phyloP scores from a whole-genome alignment of 2,329 filamentous ascomycete genomes.

The Colletotrichum phormii region DNA sequence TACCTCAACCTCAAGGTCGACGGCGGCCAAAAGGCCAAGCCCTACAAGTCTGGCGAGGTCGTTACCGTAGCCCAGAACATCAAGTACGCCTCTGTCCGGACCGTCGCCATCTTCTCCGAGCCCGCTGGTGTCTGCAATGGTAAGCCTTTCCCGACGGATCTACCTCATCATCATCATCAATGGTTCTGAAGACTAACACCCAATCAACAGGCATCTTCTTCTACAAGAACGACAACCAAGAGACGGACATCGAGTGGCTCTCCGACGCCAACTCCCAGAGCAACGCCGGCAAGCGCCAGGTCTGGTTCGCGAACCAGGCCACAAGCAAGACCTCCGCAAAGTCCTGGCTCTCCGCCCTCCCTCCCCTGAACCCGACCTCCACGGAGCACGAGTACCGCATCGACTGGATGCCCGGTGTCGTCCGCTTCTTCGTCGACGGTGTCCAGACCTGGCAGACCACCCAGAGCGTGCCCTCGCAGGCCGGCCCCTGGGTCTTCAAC shows the following conservation, averaged over 20 bases:
- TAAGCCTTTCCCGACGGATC: constrained; percentile 6
- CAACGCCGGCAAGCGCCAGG: constrained; percentile 40
- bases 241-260: constrained; percentile 48
- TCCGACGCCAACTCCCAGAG: constrained; percentile 43
- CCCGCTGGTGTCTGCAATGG: constrained; percentile 46
- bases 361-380: constrained; percentile 39
- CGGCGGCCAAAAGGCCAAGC: constrained; percentile 41
- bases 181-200: not conserved
- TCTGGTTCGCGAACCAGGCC: constrained; percentile 48
- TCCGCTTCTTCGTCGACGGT: constrained; percentile 43
- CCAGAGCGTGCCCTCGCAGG: constrained; percentile 40
- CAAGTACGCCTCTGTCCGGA: constrained; percentile 45
- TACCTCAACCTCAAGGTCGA: constrained; percentile 45
- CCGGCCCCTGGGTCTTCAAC: constrained; percentile 46
- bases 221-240: constrained; percentile 43
- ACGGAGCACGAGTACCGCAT: constrained; percentile 48
- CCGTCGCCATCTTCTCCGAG: constrained; percentile 43
- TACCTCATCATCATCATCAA: too few species aligned
- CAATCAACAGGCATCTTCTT: constrained; percentile 45
- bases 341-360: constrained; percentile 27
- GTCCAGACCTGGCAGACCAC: constrained; percentile 41
- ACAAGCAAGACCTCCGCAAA: constrained; percentile 34
- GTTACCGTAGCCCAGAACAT: constrained; percentile 42
- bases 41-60: constrained; percentile 42
- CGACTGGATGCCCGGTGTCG: constrained; percentile 43